Conservation (phyloP, 179 eudicot species). For the Nepenthes alata region DNA sequence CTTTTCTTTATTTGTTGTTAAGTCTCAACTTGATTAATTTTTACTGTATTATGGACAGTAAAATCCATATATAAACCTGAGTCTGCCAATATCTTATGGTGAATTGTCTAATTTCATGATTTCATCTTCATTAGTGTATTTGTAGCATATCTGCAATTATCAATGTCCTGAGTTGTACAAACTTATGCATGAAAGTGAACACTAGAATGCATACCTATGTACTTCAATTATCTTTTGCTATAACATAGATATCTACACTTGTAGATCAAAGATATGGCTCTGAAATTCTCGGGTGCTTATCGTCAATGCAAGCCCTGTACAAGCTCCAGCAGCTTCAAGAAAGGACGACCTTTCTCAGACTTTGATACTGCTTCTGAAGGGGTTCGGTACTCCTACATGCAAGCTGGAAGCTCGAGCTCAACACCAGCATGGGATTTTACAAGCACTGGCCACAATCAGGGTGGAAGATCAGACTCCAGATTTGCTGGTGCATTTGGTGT, state of each 20-base stretch:
- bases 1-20: too few species aligned
- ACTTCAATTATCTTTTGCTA: not conserved
- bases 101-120: too few species aligned
- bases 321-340: constrained; percentile 42
- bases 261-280: constrained; percentile 94
- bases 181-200: not conserved
- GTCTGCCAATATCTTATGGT: too few species aligned
- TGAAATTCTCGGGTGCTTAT: constrained; percentile 62
- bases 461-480: constrained; percentile 44
- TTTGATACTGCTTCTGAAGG: constrained; percentile 80
- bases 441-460: constrained; percentile 19
- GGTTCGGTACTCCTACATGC: constrained; percentile 34
- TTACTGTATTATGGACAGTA: too few species aligned
- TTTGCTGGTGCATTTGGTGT: constrained; percentile 30
- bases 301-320: constrained; percentile 64
- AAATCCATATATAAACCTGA: too few species aligned
- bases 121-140: not conserved
- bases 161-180: not conserved
- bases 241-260: not conserved
- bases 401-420: constrained; percentile 70
- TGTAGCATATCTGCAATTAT: not conserved
- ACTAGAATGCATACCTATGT: not conserved
- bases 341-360: constrained; percentile 44
- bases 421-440: constrained; percentile 90
- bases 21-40: too few species aligned